These are phyloP conservation scores for Drechslera avenae DNA, from an alignment of 2,329 filamentous ascomycete genomes.

Conservation along the genomic window DNA sequence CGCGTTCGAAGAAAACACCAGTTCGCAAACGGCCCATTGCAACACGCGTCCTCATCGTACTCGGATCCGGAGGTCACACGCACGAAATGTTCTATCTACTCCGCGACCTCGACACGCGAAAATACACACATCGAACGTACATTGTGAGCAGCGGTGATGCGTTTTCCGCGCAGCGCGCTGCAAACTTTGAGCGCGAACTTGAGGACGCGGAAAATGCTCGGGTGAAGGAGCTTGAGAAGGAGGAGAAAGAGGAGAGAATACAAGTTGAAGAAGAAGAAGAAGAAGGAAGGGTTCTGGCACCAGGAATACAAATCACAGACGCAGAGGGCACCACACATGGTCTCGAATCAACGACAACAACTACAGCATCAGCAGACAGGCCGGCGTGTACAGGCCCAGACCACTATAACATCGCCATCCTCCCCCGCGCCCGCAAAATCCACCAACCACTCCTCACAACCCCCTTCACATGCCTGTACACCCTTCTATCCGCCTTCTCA, in stretches of 20 bases:
- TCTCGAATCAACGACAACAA: background rate
- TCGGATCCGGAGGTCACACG: conserved; percentile 93
- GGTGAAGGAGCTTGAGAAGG: conserved; percentile 1
- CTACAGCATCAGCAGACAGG: too few species aligned
- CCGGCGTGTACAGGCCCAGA: conserved; percentile 28
- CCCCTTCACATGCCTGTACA: conserved; percentile 69
- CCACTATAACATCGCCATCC: conserved; percentile 67
- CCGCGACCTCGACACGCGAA: conserved; percentile 55
- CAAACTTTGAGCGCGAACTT: conserved; percentile 63
- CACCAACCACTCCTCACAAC: conserved; percentile 80
- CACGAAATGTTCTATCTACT: conserved; percentile 93
- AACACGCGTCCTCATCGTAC: conserved; percentile 75
- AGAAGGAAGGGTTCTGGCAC: background rate
- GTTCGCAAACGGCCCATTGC: conserved; percentile 40
- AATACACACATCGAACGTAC: conserved; percentile 74
- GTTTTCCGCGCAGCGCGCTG: conserved; percentile 68
- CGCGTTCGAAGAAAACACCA: conserved; percentile 27
- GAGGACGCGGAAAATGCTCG: conserved; percentile 25
- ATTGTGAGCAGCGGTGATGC: conserved; percentile 77
- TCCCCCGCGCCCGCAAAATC: conserved; percentile 78
- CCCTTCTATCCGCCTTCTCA: conserved; percentile 66
- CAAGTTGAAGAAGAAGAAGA: background rate
- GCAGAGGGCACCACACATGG: conserved; percentile 3
- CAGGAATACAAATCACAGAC: conserved; percentile 7
- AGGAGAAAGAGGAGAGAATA: background rate